Conservation (phyloP, 2,329 filamentous ascomycete species). For the Beauveria australis region DNA sequence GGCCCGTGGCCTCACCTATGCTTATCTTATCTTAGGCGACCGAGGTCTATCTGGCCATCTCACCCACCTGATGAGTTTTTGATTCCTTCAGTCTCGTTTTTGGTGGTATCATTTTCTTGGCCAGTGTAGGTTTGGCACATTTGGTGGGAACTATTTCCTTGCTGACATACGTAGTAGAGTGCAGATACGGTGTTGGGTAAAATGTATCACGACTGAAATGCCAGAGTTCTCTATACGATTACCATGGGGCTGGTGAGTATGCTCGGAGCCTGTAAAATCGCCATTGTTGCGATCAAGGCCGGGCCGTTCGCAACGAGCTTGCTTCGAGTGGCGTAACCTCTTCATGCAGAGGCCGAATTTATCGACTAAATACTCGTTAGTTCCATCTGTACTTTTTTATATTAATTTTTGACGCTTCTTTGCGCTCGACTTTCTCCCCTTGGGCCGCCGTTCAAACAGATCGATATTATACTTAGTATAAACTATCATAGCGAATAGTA, state of each 20-base stretch:
- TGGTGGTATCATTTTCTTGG: constrained; percentile 88
- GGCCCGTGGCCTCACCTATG: constrained; percentile 73
- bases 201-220: constrained; percentile 66
- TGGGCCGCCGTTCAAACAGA: background rate
- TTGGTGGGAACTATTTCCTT: background rate
- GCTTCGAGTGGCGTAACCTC: background rate
- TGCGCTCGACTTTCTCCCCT: background rate
- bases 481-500: background rate
- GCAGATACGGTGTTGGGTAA: constrained; percentile 70
- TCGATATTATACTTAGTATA: background rate
- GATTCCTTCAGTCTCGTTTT: constrained; percentile 78
- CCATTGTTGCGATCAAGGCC: constrained; percentile 77
- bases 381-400: background rate
- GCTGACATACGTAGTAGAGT: constrained; percentile 40
- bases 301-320: constrained; percentile 53
- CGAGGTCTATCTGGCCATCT: constrained; percentile 69
- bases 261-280: constrained; percentile 75
- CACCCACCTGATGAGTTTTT: constrained; percentile 88
- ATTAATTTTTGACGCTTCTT: background rate
- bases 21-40: constrained; percentile 74
- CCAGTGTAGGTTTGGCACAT: constrained; percentile 55
- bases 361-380: no score
- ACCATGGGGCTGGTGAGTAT: constrained; percentile 76
- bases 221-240: constrained; percentile 90
- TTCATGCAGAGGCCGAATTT: background rate